Evolutionary conservation across 2,329 filamentous ascomycete genomes (phyloP).

Genomic region (Emydomyces testavorans): DNA sequence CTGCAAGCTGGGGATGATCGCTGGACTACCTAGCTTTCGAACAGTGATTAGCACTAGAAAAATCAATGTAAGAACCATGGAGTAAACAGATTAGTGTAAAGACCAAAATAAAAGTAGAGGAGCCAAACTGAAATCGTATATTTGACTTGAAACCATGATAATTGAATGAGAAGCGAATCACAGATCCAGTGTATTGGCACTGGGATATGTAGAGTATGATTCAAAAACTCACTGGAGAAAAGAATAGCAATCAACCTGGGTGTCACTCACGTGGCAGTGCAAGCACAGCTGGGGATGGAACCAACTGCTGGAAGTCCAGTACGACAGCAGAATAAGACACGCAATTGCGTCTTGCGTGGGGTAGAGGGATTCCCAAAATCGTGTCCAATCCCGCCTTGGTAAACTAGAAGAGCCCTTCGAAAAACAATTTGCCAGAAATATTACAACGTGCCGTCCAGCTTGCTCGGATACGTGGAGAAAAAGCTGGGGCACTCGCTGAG

Average conservation of each 20-base stretch:
- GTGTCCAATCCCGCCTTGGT: not conserved
- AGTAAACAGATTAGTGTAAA: not conserved
- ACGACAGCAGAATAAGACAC: not conserved
- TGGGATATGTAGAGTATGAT: not conserved
- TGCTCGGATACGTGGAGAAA: not conserved
- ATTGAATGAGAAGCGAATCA: not conserved
- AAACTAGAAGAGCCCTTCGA: not conserved
- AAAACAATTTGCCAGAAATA: not conserved
- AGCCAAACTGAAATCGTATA: not conserved
- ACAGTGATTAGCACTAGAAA: not conserved
- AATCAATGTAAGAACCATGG: not conserved
- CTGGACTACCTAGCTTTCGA: not conserved
- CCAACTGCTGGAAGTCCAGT: not conserved
- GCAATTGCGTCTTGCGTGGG: constrained; percentile 1
- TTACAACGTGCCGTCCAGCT: not conserved
- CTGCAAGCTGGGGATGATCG: no score
- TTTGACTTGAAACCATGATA: not conserved
- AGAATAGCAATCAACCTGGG: not conserved
- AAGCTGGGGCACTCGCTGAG: not conserved
- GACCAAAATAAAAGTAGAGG: not conserved
- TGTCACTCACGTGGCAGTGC: constrained; percentile 9
- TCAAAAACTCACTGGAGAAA: not conserved
- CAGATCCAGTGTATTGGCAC: not conserved
- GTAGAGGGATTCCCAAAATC: not conserved
- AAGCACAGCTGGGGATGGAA: not conserved